Evolutionary conservation across 2,329 filamentous ascomycete genomes (phyloP), one percentile per base, ranked within the genome.

Genomic region (Alternaria tenuissima): DNA sequence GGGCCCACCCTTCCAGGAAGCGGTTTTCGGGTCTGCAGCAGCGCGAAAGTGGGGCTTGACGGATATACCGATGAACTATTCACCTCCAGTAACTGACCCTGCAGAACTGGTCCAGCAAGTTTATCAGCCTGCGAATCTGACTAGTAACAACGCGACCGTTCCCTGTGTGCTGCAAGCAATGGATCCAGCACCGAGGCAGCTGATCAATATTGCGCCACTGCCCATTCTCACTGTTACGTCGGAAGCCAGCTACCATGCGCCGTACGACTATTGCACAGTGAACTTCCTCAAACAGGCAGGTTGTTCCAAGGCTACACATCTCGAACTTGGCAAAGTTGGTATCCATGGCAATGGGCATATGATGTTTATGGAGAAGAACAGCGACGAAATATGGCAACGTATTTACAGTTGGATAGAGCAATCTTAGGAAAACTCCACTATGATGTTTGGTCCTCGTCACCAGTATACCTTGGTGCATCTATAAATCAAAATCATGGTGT

Each of bases 241-340:
- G 0, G 82, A 87, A 58, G 81, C 86, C 0, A 53, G 38, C 43
- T 58, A 46, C 30, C 55, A 58, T n/a, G 73, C 77, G 3, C 73
- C 76, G 16, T 88, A 83, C 59, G 86, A 88, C 63, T 82, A 83
- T 70, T 85, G 84, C 38, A 86, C 82, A 0, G 80, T 83, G 4
- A 59, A 71, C 11, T 88, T 82, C 65, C 69, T 88, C 64, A 67
- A 74, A 55, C 85, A 88, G 24, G 63, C 63, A 7, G 70, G 71
- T 1, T 61, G 61, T 30, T 24, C 41, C 2, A 53, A 59, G 22
- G 54, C 57, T 9, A 48, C 24, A 16, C 52, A 61, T 32, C 18
- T 61, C 9, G 57, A 65, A 11, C 54, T 66, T n/a, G 56, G 61
- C 0, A 55, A 64, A 32, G 18, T 47, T 18, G 58, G 44, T 8